Percentiles rank a stretch among this genome's conserved stretches.
Evolutionary conservation across 108 stramenopile genomes (phyloP).

Genomic region (Stephanodiscus triporus): DNA sequence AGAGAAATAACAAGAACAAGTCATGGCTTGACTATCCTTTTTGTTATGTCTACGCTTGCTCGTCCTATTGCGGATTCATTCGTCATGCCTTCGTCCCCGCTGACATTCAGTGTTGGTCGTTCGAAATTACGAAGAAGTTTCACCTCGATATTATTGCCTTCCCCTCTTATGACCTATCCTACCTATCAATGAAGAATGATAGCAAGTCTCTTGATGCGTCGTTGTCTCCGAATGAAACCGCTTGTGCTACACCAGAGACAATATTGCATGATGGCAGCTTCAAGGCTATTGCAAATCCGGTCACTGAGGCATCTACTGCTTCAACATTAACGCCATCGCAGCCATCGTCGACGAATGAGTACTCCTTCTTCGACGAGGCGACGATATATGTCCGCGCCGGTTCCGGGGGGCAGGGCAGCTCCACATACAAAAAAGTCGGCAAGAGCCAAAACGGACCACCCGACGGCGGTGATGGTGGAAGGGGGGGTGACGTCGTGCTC

Average conservation of each 20-base stretch:
- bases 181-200: background rate
- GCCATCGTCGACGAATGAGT: conserved; percentile 56
- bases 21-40: background rate
- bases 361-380: conserved; percentile 91
- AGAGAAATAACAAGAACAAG: background rate
- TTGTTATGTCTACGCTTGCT: background rate
- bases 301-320: background rate
- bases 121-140: background rate
- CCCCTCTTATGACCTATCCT: background rate
- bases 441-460: conserved; percentile 81
- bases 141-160: background rate
- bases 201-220: background rate
- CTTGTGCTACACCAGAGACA: background rate
- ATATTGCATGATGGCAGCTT: too few species aligned
- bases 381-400: conserved; percentile 82
- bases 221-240: background rate
- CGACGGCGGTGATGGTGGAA: conserved; percentile 93
- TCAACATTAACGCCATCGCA: background rate
- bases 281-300: background rate
- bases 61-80: too few species aligned
- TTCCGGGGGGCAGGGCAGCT: conserved; percentile 84
- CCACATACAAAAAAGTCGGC: conserved; percentile 74
- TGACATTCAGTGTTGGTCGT: background rate
- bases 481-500: conserved; percentile 91
- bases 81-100: background rate